Evolutionary conservation across 306 rosid genomes (phyloP).

Genomic region (Purshia tridentata): DNA sequence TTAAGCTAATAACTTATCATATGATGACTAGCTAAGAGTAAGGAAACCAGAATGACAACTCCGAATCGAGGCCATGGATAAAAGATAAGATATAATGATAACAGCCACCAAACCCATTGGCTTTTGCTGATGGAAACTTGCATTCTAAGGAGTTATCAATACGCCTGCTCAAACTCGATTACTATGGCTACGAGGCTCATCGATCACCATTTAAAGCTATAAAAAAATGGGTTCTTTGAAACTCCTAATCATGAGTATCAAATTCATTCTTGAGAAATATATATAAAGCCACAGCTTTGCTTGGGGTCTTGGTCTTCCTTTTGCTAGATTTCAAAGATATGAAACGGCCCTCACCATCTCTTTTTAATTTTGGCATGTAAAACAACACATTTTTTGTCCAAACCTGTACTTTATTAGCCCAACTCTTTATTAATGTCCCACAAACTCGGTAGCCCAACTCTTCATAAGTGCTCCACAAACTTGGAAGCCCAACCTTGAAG

Average conservation of each 20-base stretch:
- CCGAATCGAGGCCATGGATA: background rate
- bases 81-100: constrained; percentile 35
- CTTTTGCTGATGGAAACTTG: constrained; percentile 39
- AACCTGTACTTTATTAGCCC: background rate
- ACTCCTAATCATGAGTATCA: constrained; percentile 9
- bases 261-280: background rate
- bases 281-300: background rate
- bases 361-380: background rate
- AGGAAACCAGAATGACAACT: background rate
- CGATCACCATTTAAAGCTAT: background rate
- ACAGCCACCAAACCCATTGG: constrained; percentile 43
- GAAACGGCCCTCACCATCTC: background rate
- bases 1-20: background rate
- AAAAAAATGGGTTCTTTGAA: background rate
- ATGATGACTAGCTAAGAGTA: constrained; percentile 1
- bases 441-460: background rate
- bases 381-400: background rate
- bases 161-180: constrained; percentile 27
- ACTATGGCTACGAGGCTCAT: constrained; percentile 13
- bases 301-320: constrained; percentile 11
- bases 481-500: background rate
- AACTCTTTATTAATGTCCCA: background rate
- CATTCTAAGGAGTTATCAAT: constrained; percentile 38
- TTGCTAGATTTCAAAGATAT: background rate
- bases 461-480: background rate